A percentile compares a stretch with the other conserved stretches of the same genome.
phyloP scores from a whole-genome alignment of 2,329 filamentous ascomycete genomes.

The Cladosporium sp. region DNA sequence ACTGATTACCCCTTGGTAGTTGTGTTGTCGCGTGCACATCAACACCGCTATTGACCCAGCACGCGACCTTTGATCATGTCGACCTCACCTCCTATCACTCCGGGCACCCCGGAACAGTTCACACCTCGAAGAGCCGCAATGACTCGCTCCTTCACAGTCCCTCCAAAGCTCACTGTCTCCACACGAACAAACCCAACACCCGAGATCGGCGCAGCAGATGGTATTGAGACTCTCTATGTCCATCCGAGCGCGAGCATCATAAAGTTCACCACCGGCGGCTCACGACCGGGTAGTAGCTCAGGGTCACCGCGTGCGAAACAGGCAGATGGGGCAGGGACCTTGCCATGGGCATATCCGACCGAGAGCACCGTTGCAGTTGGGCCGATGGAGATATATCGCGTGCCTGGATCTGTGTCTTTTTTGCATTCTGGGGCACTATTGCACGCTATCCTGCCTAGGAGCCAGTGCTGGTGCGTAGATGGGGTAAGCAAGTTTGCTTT shows the following conservation, averaged over 20 bases:
- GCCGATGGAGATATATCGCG: conserved; percentile 76
- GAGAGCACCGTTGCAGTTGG: conserved; percentile 80
- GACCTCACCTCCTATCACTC: conserved; percentile 19
- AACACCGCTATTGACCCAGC: not conserved
- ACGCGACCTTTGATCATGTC: conserved; percentile 16
- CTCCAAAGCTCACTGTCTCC: conserved; percentile 35
- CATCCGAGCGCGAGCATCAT: conserved; percentile 70
- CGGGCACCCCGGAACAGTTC: conserved; percentile 25
- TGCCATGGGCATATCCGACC: conserved; percentile 70
- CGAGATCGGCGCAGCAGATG: conserved; percentile 35
- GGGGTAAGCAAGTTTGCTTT: conserved; percentile 81
- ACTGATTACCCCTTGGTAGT: not conserved
- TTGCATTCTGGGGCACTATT: conserved; percentile 79
- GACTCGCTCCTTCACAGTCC: conserved; percentile 48
- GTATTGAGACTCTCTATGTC: conserved; percentile 68
- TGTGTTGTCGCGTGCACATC: conserved; percentile 5
- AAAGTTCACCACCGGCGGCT: conserved; percentile 50
- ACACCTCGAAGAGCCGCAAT: conserved; percentile 23
- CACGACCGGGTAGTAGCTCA: conserved; percentile 26
- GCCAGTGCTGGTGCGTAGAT: conserved; percentile 91
- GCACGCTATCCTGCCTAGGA: conserved; percentile 82
- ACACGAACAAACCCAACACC: conserved; percentile 28
- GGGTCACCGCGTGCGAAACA: conserved; percentile 31
- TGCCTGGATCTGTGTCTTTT: conserved; percentile 81
- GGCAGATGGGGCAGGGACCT: conserved; percentile 46